Evolutionary conservation across 495 filamentous ascomycete species (phyloP).

Genomic region (Xylaria palmicola): DNA sequence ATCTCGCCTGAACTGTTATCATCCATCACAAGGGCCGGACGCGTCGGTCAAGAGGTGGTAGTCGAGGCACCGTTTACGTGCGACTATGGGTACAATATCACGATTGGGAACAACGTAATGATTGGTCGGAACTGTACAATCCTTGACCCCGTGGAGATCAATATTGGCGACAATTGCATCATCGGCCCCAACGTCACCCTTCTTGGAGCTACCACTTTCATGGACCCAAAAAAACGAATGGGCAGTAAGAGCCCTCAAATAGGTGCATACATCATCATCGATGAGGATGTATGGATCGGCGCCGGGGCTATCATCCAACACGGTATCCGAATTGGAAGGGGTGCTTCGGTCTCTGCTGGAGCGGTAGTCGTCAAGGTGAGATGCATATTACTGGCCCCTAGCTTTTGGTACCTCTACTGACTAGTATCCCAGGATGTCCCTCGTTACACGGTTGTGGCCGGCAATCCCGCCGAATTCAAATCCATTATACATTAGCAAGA

Average conservation of each 20-base stretch:
- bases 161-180: conserved; percentile 76
- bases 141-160: conserved; percentile 70
- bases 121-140: conserved; percentile 87
- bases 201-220: conserved; percentile 70
- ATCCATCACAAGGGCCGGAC: conserved; percentile 53
- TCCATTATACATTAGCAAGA: conserved; percentile 39
- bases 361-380: conserved; percentile 84
- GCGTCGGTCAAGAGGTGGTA: conserved; percentile 70
- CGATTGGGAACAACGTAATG: conserved; percentile 80
- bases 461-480: conserved; percentile 62
- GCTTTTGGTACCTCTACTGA: neutral
- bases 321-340: conserved; percentile 77
- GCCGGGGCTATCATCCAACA: conserved; percentile 81
- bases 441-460: conserved; percentile 58
- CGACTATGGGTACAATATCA: conserved; percentile 94
- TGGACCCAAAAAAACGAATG: conserved; percentile 71
- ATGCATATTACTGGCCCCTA: neutral
- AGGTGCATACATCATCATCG: conserved; percentile 74
- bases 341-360: conserved; percentile 77
- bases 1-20: conserved; percentile 47
- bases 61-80: conserved; percentile 92
- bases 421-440: conserved; percentile 50
- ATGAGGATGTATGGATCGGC: conserved; percentile 84
- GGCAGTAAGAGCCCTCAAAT: conserved; percentile 72
- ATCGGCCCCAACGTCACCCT: conserved; percentile 88